A percentile compares a stretch with the other conserved stretches of the same genome.
These are phyloP conservation scores for Mycena belliarum DNA, from an alignment of 768 basidiomycete species.

Conservation along the genomic window DNA sequence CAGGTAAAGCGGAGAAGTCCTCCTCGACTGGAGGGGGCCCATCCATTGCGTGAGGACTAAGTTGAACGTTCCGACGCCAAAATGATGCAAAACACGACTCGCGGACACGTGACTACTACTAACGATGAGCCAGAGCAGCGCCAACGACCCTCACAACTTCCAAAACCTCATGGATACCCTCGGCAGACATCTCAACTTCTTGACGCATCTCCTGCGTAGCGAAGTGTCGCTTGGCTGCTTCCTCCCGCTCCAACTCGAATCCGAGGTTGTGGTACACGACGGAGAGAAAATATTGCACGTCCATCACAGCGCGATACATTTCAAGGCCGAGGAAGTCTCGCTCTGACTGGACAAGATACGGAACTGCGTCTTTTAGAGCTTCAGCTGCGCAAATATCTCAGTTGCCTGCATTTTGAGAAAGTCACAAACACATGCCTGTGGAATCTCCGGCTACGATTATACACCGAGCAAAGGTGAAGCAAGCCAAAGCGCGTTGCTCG, in stretches of 20 bases:
- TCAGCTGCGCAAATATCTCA: constrained; percentile 29
- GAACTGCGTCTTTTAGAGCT: constrained; percentile 56
- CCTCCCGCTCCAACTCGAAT: constrained; percentile 55
- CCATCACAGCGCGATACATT: constrained; percentile 58
- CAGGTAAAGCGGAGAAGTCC: constrained; percentile 81
- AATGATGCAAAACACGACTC: too few species aligned
- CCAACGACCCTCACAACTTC: constrained; percentile 62
- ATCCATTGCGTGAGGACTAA: too few species aligned
- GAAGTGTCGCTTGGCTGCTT: constrained; percentile 49
- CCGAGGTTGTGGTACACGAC: constrained; percentile 74
- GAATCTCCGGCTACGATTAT: constrained; percentile 60
- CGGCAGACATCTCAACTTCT: constrained; percentile 48
- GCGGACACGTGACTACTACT: background rate
- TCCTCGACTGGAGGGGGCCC: constrained; percentile 91
- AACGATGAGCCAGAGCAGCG: constrained; percentile 47
- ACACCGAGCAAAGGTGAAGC: constrained; percentile 73
- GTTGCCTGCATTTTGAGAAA: background rate
- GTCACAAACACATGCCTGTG: constrained; percentile 34
- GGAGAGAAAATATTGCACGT: constrained; percentile 72
- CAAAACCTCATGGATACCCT: constrained; percentile 55
- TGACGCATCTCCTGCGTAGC: constrained; percentile 43
- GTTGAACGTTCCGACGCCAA: too few species aligned
- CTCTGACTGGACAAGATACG: constrained; percentile 64
- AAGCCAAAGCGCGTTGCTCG: constrained; percentile 76
- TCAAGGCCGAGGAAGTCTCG: constrained; percentile 62